Evolutionary conservation across 2,329 filamentous ascomycete species (phyloP), one percentile per base, ranked within the genome.

Genomic region (Penicillium corylophilum): DNA sequence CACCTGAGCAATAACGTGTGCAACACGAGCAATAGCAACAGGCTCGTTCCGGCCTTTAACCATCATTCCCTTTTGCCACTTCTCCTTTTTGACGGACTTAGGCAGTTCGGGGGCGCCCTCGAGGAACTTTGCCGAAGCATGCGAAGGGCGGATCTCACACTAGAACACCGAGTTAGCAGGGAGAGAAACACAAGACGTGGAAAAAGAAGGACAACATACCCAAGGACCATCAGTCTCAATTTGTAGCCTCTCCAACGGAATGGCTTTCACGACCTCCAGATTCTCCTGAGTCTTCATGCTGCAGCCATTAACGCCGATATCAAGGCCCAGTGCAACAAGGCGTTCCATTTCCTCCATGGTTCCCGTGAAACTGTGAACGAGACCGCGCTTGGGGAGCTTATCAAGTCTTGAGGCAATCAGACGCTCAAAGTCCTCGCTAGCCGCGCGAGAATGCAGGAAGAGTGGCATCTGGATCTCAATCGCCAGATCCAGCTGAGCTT

Each of bases 151-250:
- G 53, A 99, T 93, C 71, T 99, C 94, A 67, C 94, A 99, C 89
- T 77, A 28, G 16, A 28, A 28, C 51, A 41, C 7, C 0, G 7
- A 42, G 28, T 48, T 26, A 51, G 46, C 56, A 24, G 46, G 48
- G 16, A 13, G 43, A 13, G 43, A 36, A 5, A 33, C 13, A 20
- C 33, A 48, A 46, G 12, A 10, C 7, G 16, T 5, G 15, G 18
- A 29, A 9, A 28, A 38, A 33, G 1, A 38, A 9, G 24, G 39
- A 35, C 0, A 38, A 50, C 68, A 61, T 69, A 77, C 75, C 82
- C 94, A 99, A 3, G 94, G 94, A 2, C 94, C 94, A 69, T 99
- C 94, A 0, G 94, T 99, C 79, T 99, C 94, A 43, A 99, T 84
- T 81, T 97, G 95, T 48, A 99, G 72, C 42, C 86, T 77, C 50